Evolutionary conservation across 23 red algal genomes (phyloP).

Genomic region (Gracilaria gracilis): DNA sequence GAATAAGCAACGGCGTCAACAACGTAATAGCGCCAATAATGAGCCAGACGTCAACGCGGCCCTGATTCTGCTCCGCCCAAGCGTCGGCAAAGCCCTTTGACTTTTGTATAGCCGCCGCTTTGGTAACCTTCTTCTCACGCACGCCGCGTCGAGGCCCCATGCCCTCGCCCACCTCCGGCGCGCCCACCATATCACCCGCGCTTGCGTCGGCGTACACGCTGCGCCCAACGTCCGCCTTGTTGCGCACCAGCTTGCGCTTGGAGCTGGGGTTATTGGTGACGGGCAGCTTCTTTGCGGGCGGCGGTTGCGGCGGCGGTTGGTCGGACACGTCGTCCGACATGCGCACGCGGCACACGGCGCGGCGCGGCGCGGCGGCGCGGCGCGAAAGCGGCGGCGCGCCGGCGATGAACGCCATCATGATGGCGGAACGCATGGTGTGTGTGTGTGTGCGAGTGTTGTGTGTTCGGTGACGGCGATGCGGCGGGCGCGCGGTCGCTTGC

Average conservation of each 20-base stretch:
- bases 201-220: conserved; percentile 32
- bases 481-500: no score
- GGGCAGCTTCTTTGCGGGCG: conserved; percentile 14
- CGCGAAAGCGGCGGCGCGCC: background rate
- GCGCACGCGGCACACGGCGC: background rate
- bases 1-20: conserved; percentile 54
- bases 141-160: conserved; percentile 41
- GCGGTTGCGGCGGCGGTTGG: background rate
- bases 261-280: conserved; percentile 40
- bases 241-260: conserved; percentile 40
- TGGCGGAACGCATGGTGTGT: background rate
- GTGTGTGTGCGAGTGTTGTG: background rate
- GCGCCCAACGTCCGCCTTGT: background rate
- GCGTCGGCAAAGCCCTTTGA: conserved; percentile 62
- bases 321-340: background rate
- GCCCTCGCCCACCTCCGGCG: conserved; percentile 36
- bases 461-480: background rate
- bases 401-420: conserved; percentile 33
- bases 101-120: conserved; percentile 60
- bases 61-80: conserved; percentile 62
- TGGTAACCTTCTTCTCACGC: conserved; percentile 48
- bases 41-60: conserved; percentile 53
- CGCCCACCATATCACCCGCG: conserved; percentile 62
- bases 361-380: background rate
- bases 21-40: conserved; percentile 51